Base-by-base conservation (phyloP, 345 rosid genomes). In the Dovyalis caffra region DNA sequence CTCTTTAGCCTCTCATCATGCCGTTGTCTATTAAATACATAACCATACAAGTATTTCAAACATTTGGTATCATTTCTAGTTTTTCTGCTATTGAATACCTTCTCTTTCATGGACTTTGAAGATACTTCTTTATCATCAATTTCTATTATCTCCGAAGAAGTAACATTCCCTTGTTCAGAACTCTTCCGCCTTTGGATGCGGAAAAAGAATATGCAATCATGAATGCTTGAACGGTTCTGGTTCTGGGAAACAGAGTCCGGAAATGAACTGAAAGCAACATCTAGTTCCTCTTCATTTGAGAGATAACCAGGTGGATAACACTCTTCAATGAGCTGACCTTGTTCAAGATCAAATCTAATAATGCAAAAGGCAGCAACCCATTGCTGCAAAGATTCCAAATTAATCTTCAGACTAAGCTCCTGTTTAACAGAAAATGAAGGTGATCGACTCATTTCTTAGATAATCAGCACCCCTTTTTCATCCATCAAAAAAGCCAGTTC, bases 201-300 rank as follows among this genome's bases (percentile, higher is more conserved):
- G 82, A 93, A 95, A 82, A 95, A 95, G 90, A 95, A 95, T 77
- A 95, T 89, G 88, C 95, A 95, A 74, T 95, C 99, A 66, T 95
- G 95, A 79, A 93, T 89, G 90, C 97, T 95, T 8, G 97, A 74
- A 10, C 92, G 97, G 64, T 95, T 91, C 71, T 91, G 97, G 75
- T 89, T 78, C 84, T 93, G 99, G 43, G 98, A 91, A 70, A 93
- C 86, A 10, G 98, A 95, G 85, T 95, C 99, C 0, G 99, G 99
- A 86, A 95, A 95, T 0, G 99, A 95, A 80, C 90, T 91, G 70
- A 88, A 91, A 8, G 98, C 97, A 51, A 95, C 88, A 81, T 93
- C 95, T 15, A 95, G 95, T 75, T 95, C 99, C 83, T 95, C 99
- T 65, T 88, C 89, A 47, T 84, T 91, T 2, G 92, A 69, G 66